Base-by-base conservation (phyloP, 805 yeast species). In the Wickerhamiella siamensis region DNA sequence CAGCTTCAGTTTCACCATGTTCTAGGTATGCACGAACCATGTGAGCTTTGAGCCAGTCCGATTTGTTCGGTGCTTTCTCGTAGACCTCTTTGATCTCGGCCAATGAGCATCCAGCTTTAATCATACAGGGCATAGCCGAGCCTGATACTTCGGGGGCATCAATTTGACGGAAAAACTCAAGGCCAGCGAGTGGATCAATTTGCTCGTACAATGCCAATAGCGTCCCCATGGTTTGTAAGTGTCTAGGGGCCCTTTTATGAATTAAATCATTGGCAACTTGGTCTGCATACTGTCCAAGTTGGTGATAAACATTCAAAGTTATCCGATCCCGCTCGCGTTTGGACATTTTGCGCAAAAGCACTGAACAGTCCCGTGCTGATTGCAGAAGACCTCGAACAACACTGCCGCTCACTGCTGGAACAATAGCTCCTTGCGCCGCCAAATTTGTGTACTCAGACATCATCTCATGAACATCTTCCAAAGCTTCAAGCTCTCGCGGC, bases 111-210 rank as follows among this genome's bases (percentile, higher is more conserved):
- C 38, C 31, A 1, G 53, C 37, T 27, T 50, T 44, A 14, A 49
- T 43, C 46, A 53, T 34, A 29, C 55, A 50, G n/a, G 50, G 49
- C 12, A 53, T 49, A 3, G 44, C 55, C 5, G 51, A 38, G 20
- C 47, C 52, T 12, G 44, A 41, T 5, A 36, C 42, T 2, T 35
- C 40, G 10, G 33, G 26, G 4, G 20, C 33, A 4, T 38, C 36
- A 8, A 46, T 34, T 14, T 41, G 29, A 4, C 31, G 14, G 41
- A 32, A 50, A 6, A 50, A 39, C 2, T 18, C 41, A 15, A 47
- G 45, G 12, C 55, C 57, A 14, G 47, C 43, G 3, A 20, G 31
- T 1, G 57, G 57, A 15, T 43, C 48, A 2, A 51, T 43, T 10
- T 38, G 37, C 38, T 51, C 51, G 29, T 46, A 53, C 4, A 46